These are phyloP conservation scores for Corylus americana DNA, from an alignment of 306 rosid genomes.

Conservation along the genomic window DNA sequence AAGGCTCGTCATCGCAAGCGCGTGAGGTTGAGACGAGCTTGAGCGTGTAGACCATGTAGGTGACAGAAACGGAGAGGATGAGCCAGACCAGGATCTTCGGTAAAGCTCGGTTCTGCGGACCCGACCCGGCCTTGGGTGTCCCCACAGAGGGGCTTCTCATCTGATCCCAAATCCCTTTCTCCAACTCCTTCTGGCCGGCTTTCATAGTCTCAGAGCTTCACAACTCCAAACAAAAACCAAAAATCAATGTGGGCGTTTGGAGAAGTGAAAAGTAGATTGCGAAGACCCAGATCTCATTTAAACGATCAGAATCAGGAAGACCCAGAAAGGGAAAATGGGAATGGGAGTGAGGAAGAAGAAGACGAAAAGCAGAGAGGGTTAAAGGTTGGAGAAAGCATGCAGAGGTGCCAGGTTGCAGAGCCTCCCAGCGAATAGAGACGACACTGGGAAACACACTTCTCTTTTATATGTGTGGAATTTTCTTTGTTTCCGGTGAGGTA, in stretches of 20 bases:
- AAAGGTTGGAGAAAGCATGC: slow-evolving; percentile 20
- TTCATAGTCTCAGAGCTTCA: slow-evolving; percentile 45
- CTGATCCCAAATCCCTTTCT: slow-evolving; percentile 67
- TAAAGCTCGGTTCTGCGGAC: slow-evolving; percentile 37
- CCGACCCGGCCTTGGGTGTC: slow-evolving; percentile 34
- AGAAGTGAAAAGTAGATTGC: not conserved
- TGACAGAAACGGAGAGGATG: slow-evolving; percentile 65
- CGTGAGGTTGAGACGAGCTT: slow-evolving; percentile 63
- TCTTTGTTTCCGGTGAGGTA: not conserved
- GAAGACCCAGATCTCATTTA: slow-evolving; percentile 12
- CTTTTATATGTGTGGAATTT: too few species aligned
- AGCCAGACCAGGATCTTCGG: slow-evolving; percentile 67
- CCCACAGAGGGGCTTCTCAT: slow-evolving; percentile 43
- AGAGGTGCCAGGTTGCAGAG: slow-evolving; percentile 37
- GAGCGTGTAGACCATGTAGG: slow-evolving; percentile 68
- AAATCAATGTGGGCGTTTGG: too few species aligned
- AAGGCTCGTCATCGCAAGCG: slow-evolving; percentile 49
- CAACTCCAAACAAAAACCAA: too few species aligned
- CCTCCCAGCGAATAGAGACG: not conserved
- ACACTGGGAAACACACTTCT: not conserved
- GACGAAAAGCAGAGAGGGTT: not conserved
- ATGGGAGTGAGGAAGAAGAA: not conserved
- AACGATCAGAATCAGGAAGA: not conserved
- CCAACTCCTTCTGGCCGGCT: slow-evolving; percentile 51
- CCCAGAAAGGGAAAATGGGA: not conserved